Evolutionary conservation across 2,329 filamentous ascomycete species (phyloP).

Genomic region (Microdochium bolleyi): DNA sequence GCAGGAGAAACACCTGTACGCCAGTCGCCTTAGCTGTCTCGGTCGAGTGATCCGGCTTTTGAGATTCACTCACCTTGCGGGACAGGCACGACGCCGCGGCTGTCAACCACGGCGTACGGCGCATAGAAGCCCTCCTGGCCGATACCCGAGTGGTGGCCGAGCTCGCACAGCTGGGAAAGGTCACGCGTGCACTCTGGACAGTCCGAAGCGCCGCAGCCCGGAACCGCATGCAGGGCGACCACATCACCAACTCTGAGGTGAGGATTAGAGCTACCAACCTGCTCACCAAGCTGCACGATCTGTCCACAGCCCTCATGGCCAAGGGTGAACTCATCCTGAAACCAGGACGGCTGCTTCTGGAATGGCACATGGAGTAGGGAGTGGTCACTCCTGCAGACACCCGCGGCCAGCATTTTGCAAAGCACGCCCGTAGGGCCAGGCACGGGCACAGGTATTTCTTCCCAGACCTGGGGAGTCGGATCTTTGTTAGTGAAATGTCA

Average conservation of each 20-base stretch:
- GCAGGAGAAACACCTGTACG: conserved; percentile 14
- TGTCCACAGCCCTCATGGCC: conserved; percentile 16
- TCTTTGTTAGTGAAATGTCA: neutral
- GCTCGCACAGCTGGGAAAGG: conserved; percentile 26
- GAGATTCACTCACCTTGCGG: conserved; percentile 8
- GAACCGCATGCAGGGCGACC: conserved; percentile 20
- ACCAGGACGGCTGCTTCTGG: conserved; percentile 19
- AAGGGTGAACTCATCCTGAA: conserved; percentile 16
- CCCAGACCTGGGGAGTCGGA: conserved; percentile 9
- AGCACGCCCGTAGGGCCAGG: conserved; percentile 16
- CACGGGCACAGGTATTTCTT: conserved; percentile 17
- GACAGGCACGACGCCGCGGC: conserved; percentile 11
- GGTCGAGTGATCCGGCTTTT: neutral
- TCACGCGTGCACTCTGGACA: conserved; percentile 30
- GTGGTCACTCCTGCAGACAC: conserved; percentile 24
- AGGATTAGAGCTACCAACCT: conserved; percentile 1
- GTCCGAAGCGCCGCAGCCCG: conserved; percentile 19
- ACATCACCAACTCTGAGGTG: conserved; percentile 12
- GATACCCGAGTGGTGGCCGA: conserved; percentile 30
- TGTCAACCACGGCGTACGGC: conserved; percentile 24
- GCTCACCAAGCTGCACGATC: conserved; percentile 12
- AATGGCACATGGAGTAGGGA: conserved; percentile 13
- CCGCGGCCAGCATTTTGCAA: conserved; percentile 24
- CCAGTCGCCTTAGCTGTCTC: neutral
- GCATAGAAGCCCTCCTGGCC: conserved; percentile 34